A percentile compares a stretch with the other conserved stretches of the same genome.
Evolutionary conservation across 331 rosid genomes (phyloP).

Genomic region (Ulmus americana): DNA sequence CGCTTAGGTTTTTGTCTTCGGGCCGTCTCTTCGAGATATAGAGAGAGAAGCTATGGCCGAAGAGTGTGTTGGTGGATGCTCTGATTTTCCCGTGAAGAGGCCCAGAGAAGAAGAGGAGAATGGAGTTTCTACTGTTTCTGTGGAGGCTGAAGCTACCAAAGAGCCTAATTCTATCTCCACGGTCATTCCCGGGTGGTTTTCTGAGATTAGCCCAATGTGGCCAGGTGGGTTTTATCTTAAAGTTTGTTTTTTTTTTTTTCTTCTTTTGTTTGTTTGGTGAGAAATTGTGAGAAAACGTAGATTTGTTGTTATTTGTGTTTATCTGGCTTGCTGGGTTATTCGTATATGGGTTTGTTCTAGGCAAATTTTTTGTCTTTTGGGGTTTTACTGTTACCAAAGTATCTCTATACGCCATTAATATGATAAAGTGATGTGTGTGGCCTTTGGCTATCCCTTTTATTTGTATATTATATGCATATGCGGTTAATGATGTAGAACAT

Average conservation of each 20-base stretch:
- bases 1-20: constrained; percentile 3
- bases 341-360: not conserved
- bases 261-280: constrained; percentile 8
- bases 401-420: not conserved
- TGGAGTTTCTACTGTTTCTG: constrained; percentile 21
- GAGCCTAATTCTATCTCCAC: constrained; percentile 42
- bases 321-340: not conserved
- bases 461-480: too few relatives aligned
- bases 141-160: constrained; percentile 35
- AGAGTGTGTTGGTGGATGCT: constrained; percentile 27
- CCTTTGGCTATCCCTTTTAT: not conserved
- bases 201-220: constrained; percentile 99
- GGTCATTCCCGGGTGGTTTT: constrained; percentile 96
- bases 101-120: constrained; percentile 56
- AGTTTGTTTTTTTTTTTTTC: not conserved
- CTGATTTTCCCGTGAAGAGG: constrained; percentile 55
- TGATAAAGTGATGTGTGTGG: not conserved
- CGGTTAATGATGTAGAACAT: not conserved
- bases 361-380: not conserved
- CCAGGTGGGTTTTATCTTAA: constrained; percentile 61
- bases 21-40: too few relatives aligned
- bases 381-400: not conserved
- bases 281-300: constrained; percentile 6
- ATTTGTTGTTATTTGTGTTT: not conserved
- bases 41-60: constrained; percentile 40